These are phyloP conservation scores for Microsporum ferrugineum DNA, from an alignment of 2,329 filamentous ascomycete genomes.

Conservation along the genomic window DNA sequence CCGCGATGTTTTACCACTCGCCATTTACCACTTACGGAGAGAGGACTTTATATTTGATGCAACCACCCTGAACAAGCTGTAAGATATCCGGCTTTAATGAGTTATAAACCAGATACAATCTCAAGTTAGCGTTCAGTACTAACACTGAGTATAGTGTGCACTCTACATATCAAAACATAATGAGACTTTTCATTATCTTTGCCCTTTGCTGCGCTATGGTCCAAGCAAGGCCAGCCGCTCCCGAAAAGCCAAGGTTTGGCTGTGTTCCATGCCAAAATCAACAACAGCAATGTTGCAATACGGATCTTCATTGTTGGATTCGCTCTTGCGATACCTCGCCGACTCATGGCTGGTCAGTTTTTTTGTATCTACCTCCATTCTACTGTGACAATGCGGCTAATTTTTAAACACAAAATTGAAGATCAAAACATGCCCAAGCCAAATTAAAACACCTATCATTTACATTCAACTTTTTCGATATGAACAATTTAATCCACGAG, in stretches of 20 bases:
- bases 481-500: too few relatives aligned
- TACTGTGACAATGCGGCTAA: too few relatives aligned
- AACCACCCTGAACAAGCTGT: too few relatives aligned
- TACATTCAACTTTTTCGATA: too few relatives aligned
- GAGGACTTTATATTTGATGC: too few relatives aligned
- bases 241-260: background rate
- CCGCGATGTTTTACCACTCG: too few relatives aligned
- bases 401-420: too few relatives aligned
- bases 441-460: too few relatives aligned
- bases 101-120: background rate
- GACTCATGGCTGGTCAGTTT: background rate
- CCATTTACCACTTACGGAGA: background rate
- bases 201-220: background rate
- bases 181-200: background rate
- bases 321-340: background rate
- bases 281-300: background rate
- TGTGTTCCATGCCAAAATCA: background rate
- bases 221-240: background rate
- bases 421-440: too few relatives aligned
- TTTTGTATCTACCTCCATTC: background rate
- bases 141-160: background rate
- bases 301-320: background rate
- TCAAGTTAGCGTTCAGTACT: background rate
- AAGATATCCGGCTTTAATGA: background rate
- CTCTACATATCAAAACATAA: background rate